phyloP scores from a whole-genome alignment of 192 early-diverging fungal genomes.

The Podila epicladia region DNA sequence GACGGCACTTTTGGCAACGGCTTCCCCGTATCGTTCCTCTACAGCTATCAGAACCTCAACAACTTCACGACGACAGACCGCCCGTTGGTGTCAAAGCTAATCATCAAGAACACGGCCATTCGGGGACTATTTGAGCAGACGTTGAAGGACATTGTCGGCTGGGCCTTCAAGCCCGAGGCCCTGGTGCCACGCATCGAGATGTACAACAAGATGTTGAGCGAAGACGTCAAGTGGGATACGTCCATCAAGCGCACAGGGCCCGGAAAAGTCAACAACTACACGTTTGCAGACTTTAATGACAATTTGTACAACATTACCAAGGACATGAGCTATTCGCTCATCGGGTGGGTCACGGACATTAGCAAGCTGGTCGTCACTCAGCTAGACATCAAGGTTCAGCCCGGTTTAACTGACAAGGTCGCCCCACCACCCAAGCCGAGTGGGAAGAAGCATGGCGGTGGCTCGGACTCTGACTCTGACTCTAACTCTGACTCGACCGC shows the following conservation, averaged over 20 bases:
- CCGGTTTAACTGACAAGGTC: slow-evolving; percentile 8
- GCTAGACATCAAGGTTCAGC: slow-evolving; percentile 10
- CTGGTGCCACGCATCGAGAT: slow-evolving; percentile 29
- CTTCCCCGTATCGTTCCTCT: slow-evolving; percentile 14
- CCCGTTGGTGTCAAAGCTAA: slow-evolving; percentile 48
- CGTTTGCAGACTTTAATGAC: slow-evolving; percentile 20
- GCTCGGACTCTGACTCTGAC: no score
- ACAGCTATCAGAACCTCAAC: slow-evolving; percentile 15
- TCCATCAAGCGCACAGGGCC: slow-evolving; percentile 19
- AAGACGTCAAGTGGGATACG: slow-evolving; percentile 47
- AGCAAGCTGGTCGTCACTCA: slow-evolving; percentile 5
- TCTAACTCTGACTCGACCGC: neutral
- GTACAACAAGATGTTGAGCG: slow-evolving; percentile 43
- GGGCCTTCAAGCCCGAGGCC: slow-evolving; percentile 27
- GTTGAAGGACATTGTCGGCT: slow-evolving; percentile 27
- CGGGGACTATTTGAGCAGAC: slow-evolving; percentile 33
- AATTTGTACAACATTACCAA: slow-evolving; percentile 24
- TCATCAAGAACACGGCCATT: slow-evolving; percentile 33
- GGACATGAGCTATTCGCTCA: slow-evolving; percentile 16
- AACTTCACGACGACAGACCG: slow-evolving; percentile 14
- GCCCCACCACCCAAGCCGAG: slow-evolving; percentile 34
- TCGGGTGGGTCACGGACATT: slow-evolving; percentile 24
- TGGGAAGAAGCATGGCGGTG: neutral
- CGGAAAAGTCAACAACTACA: slow-evolving; percentile 13
- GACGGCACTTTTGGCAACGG: slow-evolving; percentile 56